phyloP scores from a whole-genome alignment of 768 basidiomycete genomes.

The Termitomyces sp. region DNA sequence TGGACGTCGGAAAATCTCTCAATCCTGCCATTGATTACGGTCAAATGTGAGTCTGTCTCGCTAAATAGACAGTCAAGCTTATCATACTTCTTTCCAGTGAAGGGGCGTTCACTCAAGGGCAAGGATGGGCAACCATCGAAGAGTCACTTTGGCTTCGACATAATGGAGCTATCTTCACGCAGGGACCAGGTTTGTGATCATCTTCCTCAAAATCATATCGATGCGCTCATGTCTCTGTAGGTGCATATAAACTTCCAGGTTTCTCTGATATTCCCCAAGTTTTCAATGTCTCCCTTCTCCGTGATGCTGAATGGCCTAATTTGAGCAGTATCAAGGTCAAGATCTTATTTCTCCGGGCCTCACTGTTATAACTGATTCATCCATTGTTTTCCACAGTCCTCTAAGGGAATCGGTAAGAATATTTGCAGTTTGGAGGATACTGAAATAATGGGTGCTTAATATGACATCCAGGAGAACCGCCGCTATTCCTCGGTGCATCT shows the following conservation, averaged over 20 bases:
- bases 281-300: constrained; percentile 15
- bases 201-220: not conserved
- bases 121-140: constrained; percentile 16
- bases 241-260: constrained; percentile 15
- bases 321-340: constrained; percentile 12
- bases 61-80: not conserved
- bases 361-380: not conserved
- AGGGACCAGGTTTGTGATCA: constrained; percentile 6
- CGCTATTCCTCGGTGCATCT: constrained; percentile 13
- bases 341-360: not conserved
- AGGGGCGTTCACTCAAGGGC: constrained; percentile 15
- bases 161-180: constrained; percentile 15
- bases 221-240: not conserved
- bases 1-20: constrained; percentile 15
- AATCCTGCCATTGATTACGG: constrained; percentile 16
- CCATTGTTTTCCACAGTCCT: not conserved
- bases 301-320: constrained; percentile 16
- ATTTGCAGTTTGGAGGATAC: no score
- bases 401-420: constrained; percentile 12
- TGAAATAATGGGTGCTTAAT: not conserved
- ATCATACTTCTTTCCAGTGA: not conserved
- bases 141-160: constrained; percentile 16
- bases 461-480: constrained; percentile 6
- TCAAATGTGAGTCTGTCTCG: constrained; percentile 6
- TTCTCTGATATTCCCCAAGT: constrained; percentile 16